A percentile compares a stretch with the other conserved stretches of the same genome.
Evolutionary conservation across 352 stramenopile species (phyloP).

Genomic region (Plasmopara viticola): DNA sequence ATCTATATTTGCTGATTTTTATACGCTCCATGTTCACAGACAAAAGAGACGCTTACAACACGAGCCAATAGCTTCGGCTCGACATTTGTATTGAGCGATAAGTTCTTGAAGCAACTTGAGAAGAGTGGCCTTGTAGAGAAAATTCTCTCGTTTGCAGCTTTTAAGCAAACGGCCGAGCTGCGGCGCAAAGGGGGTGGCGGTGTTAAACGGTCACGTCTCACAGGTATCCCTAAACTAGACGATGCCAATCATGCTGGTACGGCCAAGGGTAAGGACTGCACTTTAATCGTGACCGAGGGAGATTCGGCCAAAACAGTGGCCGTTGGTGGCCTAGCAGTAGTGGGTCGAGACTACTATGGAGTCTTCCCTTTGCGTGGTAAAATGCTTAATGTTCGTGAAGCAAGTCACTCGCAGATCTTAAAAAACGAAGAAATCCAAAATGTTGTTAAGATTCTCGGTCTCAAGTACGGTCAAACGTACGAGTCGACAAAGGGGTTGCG

Average conservation of each 20-base stretch:
- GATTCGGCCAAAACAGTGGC: constrained; percentile 97
- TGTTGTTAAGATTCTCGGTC: constrained; percentile 94
- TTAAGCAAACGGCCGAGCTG: constrained; percentile 89
- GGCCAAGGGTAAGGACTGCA: constrained; percentile 88
- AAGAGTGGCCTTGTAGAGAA: constrained; percentile 88
- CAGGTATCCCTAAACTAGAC: constrained; percentile 95
- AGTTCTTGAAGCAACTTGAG: constrained; percentile 84
- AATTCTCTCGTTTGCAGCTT: constrained; percentile 88
- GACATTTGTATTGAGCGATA: constrained; percentile 78
- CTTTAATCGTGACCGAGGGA: constrained; percentile 98
- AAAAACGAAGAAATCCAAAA: constrained; percentile 98
- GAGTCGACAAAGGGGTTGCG: constrained; percentile 82
- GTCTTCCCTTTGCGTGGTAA: constrained; percentile 98
- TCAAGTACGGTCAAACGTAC: constrained; percentile 95
- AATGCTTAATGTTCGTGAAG: constrained; percentile 99
- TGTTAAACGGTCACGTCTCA: constrained; percentile 80
- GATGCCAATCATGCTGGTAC: constrained; percentile 95
- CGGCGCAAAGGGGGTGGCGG: constrained; percentile 77
- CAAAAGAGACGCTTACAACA: constrained; percentile 96
- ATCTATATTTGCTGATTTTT: not conserved
- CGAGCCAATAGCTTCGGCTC: constrained; percentile 80
- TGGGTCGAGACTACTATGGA: constrained; percentile 95
- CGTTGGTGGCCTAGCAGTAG: constrained; percentile 93
- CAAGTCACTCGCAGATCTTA: constrained; percentile 91
- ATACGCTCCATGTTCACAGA: constrained; percentile 36